Conservation (phyloP, 1,284 basidiomycete genomes). For the Lentinus polychrous region DNA sequence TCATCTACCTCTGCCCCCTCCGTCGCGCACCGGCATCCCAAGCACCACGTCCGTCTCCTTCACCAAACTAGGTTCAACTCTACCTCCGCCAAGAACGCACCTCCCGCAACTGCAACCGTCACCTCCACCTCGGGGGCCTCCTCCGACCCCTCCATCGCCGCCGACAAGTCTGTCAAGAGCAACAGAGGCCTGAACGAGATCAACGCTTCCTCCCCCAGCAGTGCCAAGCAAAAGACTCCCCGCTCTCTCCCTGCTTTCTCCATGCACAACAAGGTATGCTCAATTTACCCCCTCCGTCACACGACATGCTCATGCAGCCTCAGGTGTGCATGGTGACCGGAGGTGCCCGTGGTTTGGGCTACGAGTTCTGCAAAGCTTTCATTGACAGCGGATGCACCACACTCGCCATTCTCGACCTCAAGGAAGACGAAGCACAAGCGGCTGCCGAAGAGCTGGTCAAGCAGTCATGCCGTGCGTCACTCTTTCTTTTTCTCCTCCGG, state of each 20-base stretch:
- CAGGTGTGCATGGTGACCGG: slow-evolving; percentile 94
- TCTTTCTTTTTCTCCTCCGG: slow-evolving; percentile 4
- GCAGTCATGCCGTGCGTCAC: slow-evolving; percentile 40
- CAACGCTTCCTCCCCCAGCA: not conserved
- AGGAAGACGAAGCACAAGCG: slow-evolving; percentile 60
- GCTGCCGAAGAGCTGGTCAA: slow-evolving; percentile 73
- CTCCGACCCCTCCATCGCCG: not conserved
- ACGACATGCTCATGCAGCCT: slow-evolving; percentile 3
- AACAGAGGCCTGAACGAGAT: not conserved
- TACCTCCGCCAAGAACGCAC: slow-evolving; percentile 13
- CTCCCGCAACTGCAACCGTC: slow-evolving; percentile 12
- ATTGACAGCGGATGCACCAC: slow-evolving; percentile 81
- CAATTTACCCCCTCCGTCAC: not conserved
- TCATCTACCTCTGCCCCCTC: slow-evolving; percentile 12
- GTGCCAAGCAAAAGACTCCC: not conserved
- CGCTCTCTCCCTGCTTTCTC: slow-evolving; percentile 55
- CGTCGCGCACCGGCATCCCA: slow-evolving; percentile 5
- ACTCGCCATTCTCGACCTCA: slow-evolving; percentile 82
- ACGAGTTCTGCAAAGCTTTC: slow-evolving; percentile 87
- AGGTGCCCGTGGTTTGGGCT: slow-evolving; percentile 84
- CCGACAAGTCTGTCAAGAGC: no score
- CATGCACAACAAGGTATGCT: slow-evolving; percentile 56
- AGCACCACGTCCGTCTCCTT: slow-evolving; percentile 8
- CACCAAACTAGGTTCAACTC: slow-evolving; percentile 9
- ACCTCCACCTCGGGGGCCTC: not conserved